Evolutionary conservation across 2,329 filamentous ascomycete genomes (phyloP), one percentile per base, ranked within the genome.

Genomic region (Diatrype stigma): DNA sequence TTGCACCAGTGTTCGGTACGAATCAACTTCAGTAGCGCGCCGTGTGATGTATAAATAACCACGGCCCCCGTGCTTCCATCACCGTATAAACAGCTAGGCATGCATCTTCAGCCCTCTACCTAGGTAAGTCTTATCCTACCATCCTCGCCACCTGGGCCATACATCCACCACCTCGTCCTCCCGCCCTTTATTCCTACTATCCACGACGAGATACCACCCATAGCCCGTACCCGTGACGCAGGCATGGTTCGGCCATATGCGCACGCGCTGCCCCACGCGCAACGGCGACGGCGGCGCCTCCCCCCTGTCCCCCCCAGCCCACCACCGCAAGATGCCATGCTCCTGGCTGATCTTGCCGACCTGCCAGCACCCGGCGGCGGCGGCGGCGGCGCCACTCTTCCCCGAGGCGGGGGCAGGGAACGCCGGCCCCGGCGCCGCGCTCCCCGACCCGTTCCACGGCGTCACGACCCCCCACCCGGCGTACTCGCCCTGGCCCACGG

Each of bases 181-280:
- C 21, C 73, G 72, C 0, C 75, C 77, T 48, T 73, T 69, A 16
- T 67, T 69, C 47, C 78, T 73, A 26, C 81, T 82, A 67, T 93
- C 88, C 2, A 92, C 82, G 32, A 93, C 72, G 19, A 90, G 71
- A 69, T 90, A 94, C 77, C 82, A 89, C 2, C 79, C 82, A 69
- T 85, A 89, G 26, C 81, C 80, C 0, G 84, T 84, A 0, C 86
- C 85, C 1, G 88, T 81, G 58, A 93, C 86, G 65, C 89, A 94
- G 34, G 88, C 83, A 70, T 94, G 89, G 60, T 93, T 93, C 0
- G 89, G 88, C 83, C 86, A 92, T 7, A 93, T 72, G 51, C 82
- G 75, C 23, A 92, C 69, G 61, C 82, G 82, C 62, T 90, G 80
- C 0, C 89, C 88, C 30, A 89, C 72, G 2, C 67, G 56, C 51